Conservation (phyloP, 2,329 filamentous ascomycete genomes). For the Pseudodiploospora longispora region DNA sequence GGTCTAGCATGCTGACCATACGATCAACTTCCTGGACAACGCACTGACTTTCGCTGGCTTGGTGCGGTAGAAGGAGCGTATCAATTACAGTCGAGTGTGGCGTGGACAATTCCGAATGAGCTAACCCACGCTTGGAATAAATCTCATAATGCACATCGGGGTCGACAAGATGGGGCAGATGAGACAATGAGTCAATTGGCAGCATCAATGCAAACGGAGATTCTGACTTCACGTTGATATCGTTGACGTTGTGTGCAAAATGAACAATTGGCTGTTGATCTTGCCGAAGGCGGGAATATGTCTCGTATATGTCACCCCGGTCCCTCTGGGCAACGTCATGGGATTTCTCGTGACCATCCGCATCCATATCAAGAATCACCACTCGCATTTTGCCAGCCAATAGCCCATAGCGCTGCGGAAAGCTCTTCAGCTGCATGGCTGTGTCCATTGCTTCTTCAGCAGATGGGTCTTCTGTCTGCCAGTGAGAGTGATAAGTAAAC, state of each 20-base stretch:
- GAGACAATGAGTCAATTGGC: conserved; percentile 1
- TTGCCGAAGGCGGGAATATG: not conserved
- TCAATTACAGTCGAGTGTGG: conserved; percentile 1
- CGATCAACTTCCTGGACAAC: not conserved
- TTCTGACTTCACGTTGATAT: not conserved
- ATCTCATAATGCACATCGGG: conserved; percentile 4
- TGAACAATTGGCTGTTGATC: conserved; percentile 1
- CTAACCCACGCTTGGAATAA: conserved; percentile 4
- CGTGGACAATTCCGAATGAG: not conserved
- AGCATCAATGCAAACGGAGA: not conserved
- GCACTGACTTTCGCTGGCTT: not conserved
- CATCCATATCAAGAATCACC: not conserved
- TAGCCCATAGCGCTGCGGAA: not conserved
- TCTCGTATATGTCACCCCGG: not conserved
- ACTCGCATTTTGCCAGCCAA: not conserved
- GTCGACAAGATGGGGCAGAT: conserved; percentile 3
- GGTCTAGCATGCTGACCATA: not conserved
- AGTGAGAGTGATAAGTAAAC: not conserved
- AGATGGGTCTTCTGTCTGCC: not conserved
- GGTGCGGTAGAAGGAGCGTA: not conserved
- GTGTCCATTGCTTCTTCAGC: not conserved
- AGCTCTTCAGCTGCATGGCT: not conserved
- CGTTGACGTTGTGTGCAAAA: not conserved
- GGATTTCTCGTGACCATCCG: not conserved
- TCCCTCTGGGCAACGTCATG: not conserved